Evolutionary conservation across 495 filamentous ascomycete genomes (phyloP).

Genomic region (Tirmania nivea): DNA sequence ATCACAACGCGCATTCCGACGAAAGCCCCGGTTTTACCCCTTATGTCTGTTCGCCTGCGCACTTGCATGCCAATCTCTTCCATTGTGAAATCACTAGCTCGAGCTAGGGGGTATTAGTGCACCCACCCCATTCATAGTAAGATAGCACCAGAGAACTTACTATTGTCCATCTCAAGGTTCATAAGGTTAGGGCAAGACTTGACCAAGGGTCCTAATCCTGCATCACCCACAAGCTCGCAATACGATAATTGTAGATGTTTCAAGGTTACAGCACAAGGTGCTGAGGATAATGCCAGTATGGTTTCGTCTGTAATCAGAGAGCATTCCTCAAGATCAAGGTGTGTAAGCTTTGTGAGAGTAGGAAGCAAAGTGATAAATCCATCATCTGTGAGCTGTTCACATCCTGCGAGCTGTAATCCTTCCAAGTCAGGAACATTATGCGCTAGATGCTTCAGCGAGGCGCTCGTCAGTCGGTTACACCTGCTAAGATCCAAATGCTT

Average conservation of each 20-base stretch:
- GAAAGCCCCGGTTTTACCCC: neutral
- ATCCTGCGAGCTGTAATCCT: constrained; percentile 58
- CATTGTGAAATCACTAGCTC: constrained; percentile 59
- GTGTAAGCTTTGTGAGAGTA: constrained; percentile 52
- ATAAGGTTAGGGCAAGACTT: constrained; percentile 46
- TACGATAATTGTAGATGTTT: constrained; percentile 74
- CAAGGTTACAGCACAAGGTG: constrained; percentile 46
- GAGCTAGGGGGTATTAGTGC: constrained; percentile 21
- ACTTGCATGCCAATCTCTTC: neutral
- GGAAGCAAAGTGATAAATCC: constrained; percentile 50
- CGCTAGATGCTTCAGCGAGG: constrained; percentile 42
- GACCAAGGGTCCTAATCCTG: constrained; percentile 64
- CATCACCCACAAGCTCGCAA: constrained; percentile 67
- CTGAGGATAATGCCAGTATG: constrained; percentile 47
- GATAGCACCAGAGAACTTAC: constrained; percentile 1
- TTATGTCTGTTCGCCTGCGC: neutral
- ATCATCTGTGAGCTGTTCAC: constrained; percentile 46
- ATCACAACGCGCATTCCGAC: constrained; percentile 57
- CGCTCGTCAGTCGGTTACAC: constrained; percentile 49
- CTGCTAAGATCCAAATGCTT: constrained; percentile 69
- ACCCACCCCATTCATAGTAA: too few species aligned
- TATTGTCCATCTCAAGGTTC: constrained; percentile 82
- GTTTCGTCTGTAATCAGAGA: constrained; percentile 50
- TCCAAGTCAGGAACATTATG: constrained; percentile 58
- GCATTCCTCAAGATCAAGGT: constrained; percentile 79